Evolutionary conservation across 2,329 filamentous ascomycete species (phyloP).

Genomic region (Botrytis squamosa): DNA sequence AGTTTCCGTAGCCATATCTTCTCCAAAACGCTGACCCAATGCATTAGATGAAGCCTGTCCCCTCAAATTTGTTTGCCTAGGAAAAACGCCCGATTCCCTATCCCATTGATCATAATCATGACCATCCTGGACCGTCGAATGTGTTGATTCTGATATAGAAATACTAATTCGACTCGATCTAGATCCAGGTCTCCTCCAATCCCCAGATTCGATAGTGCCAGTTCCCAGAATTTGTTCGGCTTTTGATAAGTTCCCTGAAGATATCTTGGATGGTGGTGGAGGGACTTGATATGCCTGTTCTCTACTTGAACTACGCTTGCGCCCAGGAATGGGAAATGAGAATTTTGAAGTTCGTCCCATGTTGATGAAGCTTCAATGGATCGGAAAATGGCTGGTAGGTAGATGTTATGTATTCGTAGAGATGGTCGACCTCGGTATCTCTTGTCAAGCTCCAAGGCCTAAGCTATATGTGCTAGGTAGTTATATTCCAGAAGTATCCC

Average conservation of each 20-base stretch:
- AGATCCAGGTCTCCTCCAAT: conserved; percentile 33
- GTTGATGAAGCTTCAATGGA: conserved; percentile 19
- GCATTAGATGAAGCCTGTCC: conserved; percentile 48
- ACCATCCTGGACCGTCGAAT: conserved; percentile 30
- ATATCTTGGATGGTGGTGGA: conserved; percentile 8
- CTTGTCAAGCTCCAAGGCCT: background rate
- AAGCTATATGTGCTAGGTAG: background rate
- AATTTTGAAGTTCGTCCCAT: conserved; percentile 42
- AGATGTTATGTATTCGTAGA: background rate
- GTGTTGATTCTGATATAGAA: conserved; percentile 40
- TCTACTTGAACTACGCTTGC: conserved; percentile 29
- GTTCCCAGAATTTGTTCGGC: conserved; percentile 37
- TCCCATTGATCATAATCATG: conserved; percentile 34
- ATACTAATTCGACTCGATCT: conserved; percentile 45
- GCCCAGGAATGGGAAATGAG: conserved; percentile 40
- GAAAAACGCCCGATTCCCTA: conserved; percentile 31
- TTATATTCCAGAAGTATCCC: background rate
- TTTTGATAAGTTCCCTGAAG: conserved; percentile 33
- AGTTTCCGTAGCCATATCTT: conserved; percentile 39
- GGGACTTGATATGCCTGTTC: conserved; percentile 22
- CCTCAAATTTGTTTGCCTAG: conserved; percentile 39
- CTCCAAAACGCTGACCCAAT: conserved; percentile 43
- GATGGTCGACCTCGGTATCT: conserved; percentile 1
- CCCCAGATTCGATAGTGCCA: conserved; percentile 22
- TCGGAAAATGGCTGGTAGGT: background rate